Evolutionary conservation across 345 rosid genomes (phyloP).

Genomic region (Cochlearia excelsa): DNA sequence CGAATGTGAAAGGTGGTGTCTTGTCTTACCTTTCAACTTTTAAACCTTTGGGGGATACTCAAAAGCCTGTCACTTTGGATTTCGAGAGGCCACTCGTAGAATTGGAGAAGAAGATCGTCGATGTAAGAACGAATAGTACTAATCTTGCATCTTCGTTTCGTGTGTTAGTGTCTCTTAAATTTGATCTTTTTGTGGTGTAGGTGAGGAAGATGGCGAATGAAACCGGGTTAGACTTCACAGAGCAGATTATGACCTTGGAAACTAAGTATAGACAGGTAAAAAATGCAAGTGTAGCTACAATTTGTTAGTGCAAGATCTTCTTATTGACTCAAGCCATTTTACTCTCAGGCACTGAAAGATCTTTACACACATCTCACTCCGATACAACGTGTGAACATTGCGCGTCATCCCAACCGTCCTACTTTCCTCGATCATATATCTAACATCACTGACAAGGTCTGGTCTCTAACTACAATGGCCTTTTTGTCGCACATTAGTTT

Average conservation of each 20-base stretch:
- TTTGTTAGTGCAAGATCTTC: not conserved
- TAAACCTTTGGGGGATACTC: conserved; percentile 70
- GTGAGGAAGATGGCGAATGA: conserved; percentile 91
- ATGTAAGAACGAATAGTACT: conserved; percentile 40
- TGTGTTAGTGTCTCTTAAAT: conserved; percentile 6
- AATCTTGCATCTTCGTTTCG: conserved; percentile 4
- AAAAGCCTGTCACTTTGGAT: conserved; percentile 75
- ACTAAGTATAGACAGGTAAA: conserved; percentile 76
- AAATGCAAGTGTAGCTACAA: not conserved
- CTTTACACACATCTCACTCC: conserved; percentile 78
- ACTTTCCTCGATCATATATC: conserved; percentile 94
- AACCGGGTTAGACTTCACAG: conserved; percentile 87
- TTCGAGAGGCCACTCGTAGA: conserved; percentile 88
- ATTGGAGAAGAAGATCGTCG: conserved; percentile 78
- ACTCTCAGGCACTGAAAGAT: conserved; percentile 71
- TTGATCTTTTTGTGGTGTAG: conserved; percentile 45
- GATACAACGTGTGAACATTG: conserved; percentile 89
- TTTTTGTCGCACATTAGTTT: conserved; percentile 7
- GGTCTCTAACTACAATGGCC: conserved; percentile 19
- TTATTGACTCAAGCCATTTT: not conserved
- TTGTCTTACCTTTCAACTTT: conserved; percentile 73
- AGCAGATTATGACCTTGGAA: conserved; percentile 77
- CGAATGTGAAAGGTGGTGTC: conserved; percentile 84
- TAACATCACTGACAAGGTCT: conserved; percentile 89
- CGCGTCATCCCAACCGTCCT: conserved; percentile 95